Base-by-base conservation (phyloP, 192 early-diverging fungal species). In the Cladochytrium replicatum region DNA sequence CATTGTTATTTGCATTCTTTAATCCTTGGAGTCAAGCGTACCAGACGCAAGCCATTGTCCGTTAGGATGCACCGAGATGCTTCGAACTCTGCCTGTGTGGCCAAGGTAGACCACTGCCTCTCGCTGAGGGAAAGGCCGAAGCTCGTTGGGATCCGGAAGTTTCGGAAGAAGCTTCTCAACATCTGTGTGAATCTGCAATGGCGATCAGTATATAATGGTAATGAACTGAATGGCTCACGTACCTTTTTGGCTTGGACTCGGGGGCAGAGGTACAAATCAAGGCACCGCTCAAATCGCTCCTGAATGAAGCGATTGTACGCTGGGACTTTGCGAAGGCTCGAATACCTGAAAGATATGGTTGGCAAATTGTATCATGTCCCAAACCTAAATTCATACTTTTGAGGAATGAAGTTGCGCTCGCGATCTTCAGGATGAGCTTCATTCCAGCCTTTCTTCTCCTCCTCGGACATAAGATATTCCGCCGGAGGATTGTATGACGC, bases 401-500 rank as follows among this genome's bases (percentile, higher is more conserved):
- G 74, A 6, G 83, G 79, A 43, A 87, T 41, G 28, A 69, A 81
- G 60, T 77, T 75, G 25, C 57, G 50, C 52, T 70, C 66, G 43
- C 89, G 75, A 58, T 87, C 78, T 27, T 90, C 85, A 27, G 82
- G 76, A 40, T 94, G 89, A 43, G 73, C 44, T 1, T 71, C 74
- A 43, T 87, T 67, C 89, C 91, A 94, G 62, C 83, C 75, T 31
- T 77, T 63, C 29, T 66, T 65, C 64, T 99, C 92, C 32, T 86
- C 76, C 5, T 84, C 76, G 4, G 83, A 89, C 9, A 79, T 81
- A 44, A 99, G 60, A 63, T 97, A 97, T 63, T 99, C 96, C 3
- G 55, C 75, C 9, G 96, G 96, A 21, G 96, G 96, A 65, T 97
- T 93, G 70, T 99, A 99, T 54, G 89, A 93, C 60, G 91, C 91